Conservation (phyloP, 495 filamentous ascomycete genomes). For the Aspergillus heteromorphus region DNA sequence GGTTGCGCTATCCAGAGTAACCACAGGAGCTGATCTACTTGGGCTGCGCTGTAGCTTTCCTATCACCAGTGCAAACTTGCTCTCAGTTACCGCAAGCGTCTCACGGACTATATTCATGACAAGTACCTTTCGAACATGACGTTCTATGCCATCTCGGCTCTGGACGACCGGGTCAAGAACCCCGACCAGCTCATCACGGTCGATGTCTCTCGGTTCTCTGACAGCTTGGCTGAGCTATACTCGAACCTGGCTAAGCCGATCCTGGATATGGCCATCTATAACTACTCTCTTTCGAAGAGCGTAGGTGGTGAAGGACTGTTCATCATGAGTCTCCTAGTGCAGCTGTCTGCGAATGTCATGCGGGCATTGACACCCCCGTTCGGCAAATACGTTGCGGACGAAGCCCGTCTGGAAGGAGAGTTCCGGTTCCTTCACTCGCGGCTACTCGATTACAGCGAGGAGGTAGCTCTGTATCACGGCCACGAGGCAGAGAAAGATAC, state of each 20-base stretch:
- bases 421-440: conserved; percentile 93
- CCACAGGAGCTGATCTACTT: neutral
- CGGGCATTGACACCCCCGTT: conserved; percentile 94
- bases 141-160: conserved; percentile 90
- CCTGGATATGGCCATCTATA: conserved; percentile 94
- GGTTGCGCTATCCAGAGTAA: neutral
- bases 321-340: conserved; percentile 89
- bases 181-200: conserved; percentile 96
- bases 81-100: conserved; percentile 81
- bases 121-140: conserved; percentile 94
- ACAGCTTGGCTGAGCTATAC: conserved; percentile 90
- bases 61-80: conserved; percentile 96
- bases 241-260: conserved; percentile 95
- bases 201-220: conserved; percentile 92
- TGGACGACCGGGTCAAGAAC: conserved; percentile 98
- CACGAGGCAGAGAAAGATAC: conserved; percentile 97
- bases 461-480: conserved; percentile 86
- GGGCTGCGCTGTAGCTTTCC: conserved; percentile 57
- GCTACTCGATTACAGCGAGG: conserved; percentile 91
- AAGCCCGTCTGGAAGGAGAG: conserved; percentile 89
- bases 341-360: conserved; percentile 90
- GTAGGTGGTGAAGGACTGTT: conserved; percentile 93
- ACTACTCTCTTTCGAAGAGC: conserved; percentile 82
- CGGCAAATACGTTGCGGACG: conserved; percentile 95
- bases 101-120: conserved; percentile 89